A percentile compares a stretch with the other conserved stretches of the same genome.
phyloP scores from a whole-genome alignment of 2,329 filamentous ascomycete species.

The Talaromyces sp. region DNA sequence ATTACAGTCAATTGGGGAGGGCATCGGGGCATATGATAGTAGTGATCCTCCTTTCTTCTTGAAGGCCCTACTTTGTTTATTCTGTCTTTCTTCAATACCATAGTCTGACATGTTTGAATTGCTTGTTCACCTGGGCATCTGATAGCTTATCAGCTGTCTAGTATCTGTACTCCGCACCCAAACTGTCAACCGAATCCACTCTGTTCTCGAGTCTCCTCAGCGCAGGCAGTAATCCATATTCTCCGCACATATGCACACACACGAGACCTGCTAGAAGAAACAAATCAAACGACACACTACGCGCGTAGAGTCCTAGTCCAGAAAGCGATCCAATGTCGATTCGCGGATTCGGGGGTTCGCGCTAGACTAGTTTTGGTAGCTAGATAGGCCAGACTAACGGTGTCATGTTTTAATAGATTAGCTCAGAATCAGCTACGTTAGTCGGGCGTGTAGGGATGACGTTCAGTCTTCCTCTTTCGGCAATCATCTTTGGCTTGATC shows the following conservation, averaged over 20 bases:
- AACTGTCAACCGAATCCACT: not conserved
- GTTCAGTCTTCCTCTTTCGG: not conserved
- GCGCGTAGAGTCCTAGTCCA: not conserved
- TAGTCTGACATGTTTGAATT: not conserved
- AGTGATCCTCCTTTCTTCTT: not conserved
- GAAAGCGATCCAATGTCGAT: not conserved
- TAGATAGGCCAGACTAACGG: slow-evolving; percentile 14
- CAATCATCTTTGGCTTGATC: not conserved
- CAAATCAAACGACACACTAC: not conserved
- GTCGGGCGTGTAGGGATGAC: not conserved
- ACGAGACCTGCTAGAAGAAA: not conserved
- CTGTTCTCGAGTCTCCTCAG: not conserved
- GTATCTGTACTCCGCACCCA: not conserved
- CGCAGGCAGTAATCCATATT: not conserved
- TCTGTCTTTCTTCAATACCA: not conserved
- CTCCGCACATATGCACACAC: not conserved
- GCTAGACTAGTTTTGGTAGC: slow-evolving; percentile 3
- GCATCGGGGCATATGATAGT: not conserved
- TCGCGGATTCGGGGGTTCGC: not conserved
- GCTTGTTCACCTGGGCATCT: not conserved
- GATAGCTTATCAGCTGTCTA: not conserved
- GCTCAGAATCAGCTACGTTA: not conserved
- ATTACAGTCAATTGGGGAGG: too few species aligned
- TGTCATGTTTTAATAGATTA: not conserved
- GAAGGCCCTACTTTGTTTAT: not conserved